phyloP scores from a whole-genome alignment of 495 filamentous ascomycete species.

The Penicillium bovifimosum region DNA sequence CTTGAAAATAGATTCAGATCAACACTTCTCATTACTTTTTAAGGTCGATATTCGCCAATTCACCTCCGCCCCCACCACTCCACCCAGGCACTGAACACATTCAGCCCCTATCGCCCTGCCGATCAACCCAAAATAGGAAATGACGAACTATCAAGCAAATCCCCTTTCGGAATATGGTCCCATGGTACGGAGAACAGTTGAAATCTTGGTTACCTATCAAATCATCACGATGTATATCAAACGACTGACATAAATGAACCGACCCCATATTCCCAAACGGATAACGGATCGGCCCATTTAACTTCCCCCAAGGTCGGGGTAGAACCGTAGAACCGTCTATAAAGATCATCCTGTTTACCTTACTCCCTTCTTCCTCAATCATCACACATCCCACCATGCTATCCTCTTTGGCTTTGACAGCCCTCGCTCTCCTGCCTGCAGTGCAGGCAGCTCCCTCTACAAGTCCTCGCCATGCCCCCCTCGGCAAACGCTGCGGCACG shows the following conservation, averaged over 20 bases:
- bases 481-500: constrained; percentile 18
- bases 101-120: neutral
- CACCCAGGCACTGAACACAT: neutral
- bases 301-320: too few species aligned
- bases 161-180: neutral
- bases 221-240: too few species aligned
- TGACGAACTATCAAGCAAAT: neutral
- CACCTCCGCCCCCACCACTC: too few species aligned
- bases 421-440: constrained; percentile 3
- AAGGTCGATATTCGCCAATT: too few species aligned
- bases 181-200: too few species aligned
- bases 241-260: neutral
- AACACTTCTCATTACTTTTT: too few species aligned
- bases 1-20: too few species aligned
- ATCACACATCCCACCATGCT: constrained; percentile 3
- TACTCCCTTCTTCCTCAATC: neutral
- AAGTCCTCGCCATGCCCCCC: neutral
- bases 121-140: neutral
- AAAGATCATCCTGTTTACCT: neutral
- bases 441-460: constrained; percentile 1
- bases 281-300: neutral
- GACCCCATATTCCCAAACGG: neutral
- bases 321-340: too few species aligned
- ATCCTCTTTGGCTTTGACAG: neutral
- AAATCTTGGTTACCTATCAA: too few species aligned